Conservation (phyloP, 768 basidiomycete genomes). For the Clitopilus passeckerianus region DNA sequence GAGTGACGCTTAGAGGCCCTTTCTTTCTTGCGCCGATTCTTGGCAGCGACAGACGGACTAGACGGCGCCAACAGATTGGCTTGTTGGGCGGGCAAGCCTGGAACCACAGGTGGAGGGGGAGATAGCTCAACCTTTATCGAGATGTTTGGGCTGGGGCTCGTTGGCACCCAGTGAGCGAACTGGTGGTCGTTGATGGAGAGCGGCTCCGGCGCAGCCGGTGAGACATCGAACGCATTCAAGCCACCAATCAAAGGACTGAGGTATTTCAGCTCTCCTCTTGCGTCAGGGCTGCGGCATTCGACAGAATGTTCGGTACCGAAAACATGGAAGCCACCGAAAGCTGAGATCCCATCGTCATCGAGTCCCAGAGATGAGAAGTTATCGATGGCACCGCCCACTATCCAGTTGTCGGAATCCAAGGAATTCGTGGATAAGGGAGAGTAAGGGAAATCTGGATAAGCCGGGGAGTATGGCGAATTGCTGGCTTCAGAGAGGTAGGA, state of each 20-base stretch:
- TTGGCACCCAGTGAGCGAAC: not conserved
- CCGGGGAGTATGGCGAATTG: not conserved
- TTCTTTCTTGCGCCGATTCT: not conserved
- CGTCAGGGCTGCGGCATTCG: not conserved
- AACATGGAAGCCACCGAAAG: not conserved
- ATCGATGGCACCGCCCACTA: not conserved
- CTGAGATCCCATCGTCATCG: not conserved
- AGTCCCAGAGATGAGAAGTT: not conserved
- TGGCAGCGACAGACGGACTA: not conserved
- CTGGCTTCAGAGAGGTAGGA: not conserved
- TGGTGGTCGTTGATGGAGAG: not conserved
- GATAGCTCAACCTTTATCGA: not conserved
- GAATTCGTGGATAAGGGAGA: not conserved
- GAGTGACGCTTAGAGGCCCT: not conserved
- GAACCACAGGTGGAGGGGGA: not conserved
- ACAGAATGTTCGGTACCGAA: not conserved
- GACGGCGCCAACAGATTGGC: not conserved
- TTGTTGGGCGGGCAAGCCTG: not conserved
- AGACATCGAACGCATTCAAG: not conserved
- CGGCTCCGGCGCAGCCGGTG: not conserved
- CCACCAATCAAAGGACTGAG: not conserved
- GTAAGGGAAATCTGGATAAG: not conserved
- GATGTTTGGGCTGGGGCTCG: not conserved
- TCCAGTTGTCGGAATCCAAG: not conserved
- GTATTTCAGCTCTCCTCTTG: not conserved